Evolutionary conservation across 2,329 filamentous ascomycete species (phyloP).

Genomic region (Ilyonectria robusta): DNA sequence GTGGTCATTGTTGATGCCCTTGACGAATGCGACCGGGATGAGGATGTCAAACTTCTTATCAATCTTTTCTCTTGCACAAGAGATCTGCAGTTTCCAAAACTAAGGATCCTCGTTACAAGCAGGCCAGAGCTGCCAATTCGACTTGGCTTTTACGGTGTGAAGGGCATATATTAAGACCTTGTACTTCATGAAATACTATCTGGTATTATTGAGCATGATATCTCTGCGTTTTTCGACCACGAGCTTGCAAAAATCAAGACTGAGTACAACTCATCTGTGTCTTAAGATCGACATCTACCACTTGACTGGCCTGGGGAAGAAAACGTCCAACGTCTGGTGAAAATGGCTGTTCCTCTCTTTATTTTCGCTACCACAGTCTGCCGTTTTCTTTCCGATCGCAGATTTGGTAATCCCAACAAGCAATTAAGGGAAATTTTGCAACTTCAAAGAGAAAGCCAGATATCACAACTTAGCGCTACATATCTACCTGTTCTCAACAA

Average conservation of each 20-base stretch:
- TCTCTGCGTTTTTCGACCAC: constrained; percentile 50
- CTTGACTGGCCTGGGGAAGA: constrained; percentile 28
- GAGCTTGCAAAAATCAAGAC: constrained; percentile 49
- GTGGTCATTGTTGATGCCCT: not conserved
- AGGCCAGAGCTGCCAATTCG: constrained; percentile 56
- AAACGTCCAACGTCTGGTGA: constrained; percentile 27
- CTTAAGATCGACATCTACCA: not conserved
- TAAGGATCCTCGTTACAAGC: not conserved
- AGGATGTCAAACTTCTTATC: not conserved
- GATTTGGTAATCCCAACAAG: constrained; percentile 6
- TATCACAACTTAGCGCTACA: too few relatives aligned
- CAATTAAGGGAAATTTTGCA: too few relatives aligned
- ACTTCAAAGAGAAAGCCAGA: too few relatives aligned
- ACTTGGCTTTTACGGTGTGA: constrained; percentile 51
- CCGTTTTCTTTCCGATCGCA: constrained; percentile 44
- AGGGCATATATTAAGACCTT: constrained; percentile 36
- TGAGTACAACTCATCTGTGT: constrained; percentile 36
- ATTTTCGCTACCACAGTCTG: constrained; percentile 54
- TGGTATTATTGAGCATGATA: constrained; percentile 53
- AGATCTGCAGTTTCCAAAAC: not conserved
- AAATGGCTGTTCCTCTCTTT: constrained; percentile 52
- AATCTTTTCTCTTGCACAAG: not conserved
- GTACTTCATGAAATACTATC: constrained; percentile 54
- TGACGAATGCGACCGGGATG: not conserved
- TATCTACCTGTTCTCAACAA: too few relatives aligned